phyloP scores from a whole-genome alignment of 2,329 filamentous ascomycete genomes.

The Beauveria bassiana region DNA sequence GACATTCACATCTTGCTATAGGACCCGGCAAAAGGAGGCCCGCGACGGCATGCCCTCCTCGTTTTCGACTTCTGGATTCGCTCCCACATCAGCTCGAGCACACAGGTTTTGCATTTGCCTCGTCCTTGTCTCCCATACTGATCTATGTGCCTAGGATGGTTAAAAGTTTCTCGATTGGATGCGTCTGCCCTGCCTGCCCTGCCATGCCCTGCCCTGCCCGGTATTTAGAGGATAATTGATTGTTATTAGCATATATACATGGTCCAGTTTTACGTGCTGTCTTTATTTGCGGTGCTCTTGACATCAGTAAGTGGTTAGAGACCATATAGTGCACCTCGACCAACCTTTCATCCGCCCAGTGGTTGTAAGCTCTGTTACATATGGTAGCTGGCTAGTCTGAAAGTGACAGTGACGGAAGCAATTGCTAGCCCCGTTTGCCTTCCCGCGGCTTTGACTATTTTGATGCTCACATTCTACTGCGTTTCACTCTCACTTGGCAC shows the following conservation, averaged over 20 bases:
- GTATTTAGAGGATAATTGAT: neutral
- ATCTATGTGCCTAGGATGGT: conserved; percentile 13
- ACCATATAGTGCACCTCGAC: neutral
- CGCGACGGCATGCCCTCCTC: neutral
- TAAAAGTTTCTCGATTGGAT: neutral
- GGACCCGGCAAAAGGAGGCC: neutral
- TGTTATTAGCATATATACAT: neutral
- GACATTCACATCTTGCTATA: conserved; percentile 9
- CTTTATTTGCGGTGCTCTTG: neutral
- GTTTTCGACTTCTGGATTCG: neutral
- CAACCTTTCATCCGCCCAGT: neutral
- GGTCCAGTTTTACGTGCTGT: neutral
- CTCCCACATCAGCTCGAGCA: conserved; percentile 6
- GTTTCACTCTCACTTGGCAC: neutral
- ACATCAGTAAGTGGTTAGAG: neutral
- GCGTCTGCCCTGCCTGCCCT: neutral
- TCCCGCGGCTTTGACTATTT: neutral
- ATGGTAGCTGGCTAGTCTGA: neutral
- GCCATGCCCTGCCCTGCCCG: neutral
- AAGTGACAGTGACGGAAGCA: neutral
- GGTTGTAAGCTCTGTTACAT: neutral
- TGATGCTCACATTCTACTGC: conserved; percentile 11
- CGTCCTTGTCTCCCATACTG: conserved; percentile 10
- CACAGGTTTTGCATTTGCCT: conserved; percentile 12
- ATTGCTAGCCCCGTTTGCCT: conserved; percentile 1